Evolutionary conservation across 2,329 filamentous ascomycete species (phyloP).

Genomic region (Nigrospora oryzae): DNA sequence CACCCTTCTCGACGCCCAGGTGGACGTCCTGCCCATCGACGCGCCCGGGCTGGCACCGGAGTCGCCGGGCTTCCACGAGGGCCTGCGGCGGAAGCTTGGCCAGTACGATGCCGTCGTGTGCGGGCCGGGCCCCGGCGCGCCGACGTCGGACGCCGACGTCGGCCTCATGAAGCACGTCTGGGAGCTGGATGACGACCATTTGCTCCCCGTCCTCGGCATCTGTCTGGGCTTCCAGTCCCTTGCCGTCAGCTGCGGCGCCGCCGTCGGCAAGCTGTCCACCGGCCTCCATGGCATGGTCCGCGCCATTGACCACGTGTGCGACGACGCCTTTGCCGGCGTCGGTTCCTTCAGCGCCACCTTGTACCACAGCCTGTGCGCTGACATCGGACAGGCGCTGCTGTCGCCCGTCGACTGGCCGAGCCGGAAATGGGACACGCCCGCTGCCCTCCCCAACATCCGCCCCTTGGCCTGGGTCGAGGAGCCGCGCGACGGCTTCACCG

Average conservation of each 20-base stretch:
- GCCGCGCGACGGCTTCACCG: conserved; percentile 24
- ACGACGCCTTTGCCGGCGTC: conserved; percentile 44
- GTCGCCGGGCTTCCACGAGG: conserved; percentile 30
- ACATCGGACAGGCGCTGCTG: conserved; percentile 40
- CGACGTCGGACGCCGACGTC: conserved; percentile 63
- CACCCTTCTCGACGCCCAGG: conserved; percentile 56
- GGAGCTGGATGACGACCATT: conserved; percentile 47
- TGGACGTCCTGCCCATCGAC: conserved; percentile 68
- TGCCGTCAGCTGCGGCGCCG: conserved; percentile 57
- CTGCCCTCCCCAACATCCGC: conserved; percentile 31
- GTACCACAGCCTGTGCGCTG: conserved; percentile 60
- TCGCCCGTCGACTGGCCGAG: conserved; percentile 23
- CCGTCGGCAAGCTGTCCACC: conserved; percentile 53
- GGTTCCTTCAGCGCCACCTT: conserved; percentile 60
- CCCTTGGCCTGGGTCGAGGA: conserved; percentile 57
- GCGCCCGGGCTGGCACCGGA: conserved; percentile 37
- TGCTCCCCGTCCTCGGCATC: conserved; percentile 76
- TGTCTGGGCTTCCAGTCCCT: conserved; percentile 86
- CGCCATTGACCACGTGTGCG: conserved; percentile 45
- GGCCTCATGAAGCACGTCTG: conserved; percentile 76
- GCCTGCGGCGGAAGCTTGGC: conserved; percentile 40
- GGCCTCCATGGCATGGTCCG: conserved; percentile 79
- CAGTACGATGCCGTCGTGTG: conserved; percentile 79
- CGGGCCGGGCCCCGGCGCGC: conserved; percentile 83
- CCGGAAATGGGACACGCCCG: conserved; percentile 29